Percentiles rank a stretch among this genome's conserved stretches.
Conservation (phyloP, 1,284 basidiomycete species). For the Apiotrichum mycotoxinovorans region DNA sequence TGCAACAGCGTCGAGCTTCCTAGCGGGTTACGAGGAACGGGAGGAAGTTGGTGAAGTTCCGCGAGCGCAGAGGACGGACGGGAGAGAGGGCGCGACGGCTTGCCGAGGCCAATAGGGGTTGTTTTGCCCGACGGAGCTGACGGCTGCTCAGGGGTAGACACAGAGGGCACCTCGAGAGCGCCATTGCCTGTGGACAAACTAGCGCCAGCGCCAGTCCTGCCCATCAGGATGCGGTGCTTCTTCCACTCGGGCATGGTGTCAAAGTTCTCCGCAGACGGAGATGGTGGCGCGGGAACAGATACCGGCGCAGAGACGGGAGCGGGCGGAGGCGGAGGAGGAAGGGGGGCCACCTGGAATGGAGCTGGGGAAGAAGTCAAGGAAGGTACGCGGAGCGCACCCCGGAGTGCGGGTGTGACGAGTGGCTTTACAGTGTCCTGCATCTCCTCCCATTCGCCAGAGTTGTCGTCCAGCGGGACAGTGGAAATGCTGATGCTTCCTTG, state of each 20-base stretch:
- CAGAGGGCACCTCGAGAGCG: neutral
- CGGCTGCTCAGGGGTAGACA: neutral
- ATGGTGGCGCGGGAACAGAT: neutral
- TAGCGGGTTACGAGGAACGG: neutral
- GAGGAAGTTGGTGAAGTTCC: slow-evolving; percentile 17
- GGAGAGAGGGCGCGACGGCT: slow-evolving; percentile 6
- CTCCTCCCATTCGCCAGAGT: slow-evolving; percentile 19
- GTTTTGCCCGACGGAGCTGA: neutral
- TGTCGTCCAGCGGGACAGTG: neutral
- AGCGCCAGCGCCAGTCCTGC: slow-evolving; percentile 8
- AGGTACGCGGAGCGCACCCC: neutral
- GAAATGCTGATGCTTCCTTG: slow-evolving; percentile 2
- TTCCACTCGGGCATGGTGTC: slow-evolving; percentile 25
- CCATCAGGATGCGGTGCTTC: slow-evolving; percentile 23
- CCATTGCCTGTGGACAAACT: neutral
- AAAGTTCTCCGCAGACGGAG: neutral
- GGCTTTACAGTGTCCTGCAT: slow-evolving; percentile 6
- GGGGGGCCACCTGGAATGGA: slow-evolving; percentile 1
- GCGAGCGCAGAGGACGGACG: slow-evolving; percentile 1
- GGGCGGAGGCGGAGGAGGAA: neutral
- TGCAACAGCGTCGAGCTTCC: slow-evolving; percentile 12
- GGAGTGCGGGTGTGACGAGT: neutral
- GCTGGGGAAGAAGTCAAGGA: neutral
- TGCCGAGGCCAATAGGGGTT: slow-evolving; percentile 10
- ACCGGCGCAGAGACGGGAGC: neutral